A percentile compares a stretch with the other conserved stretches of the same genome.
These are phyloP conservation scores for Irpex lacteus DNA, from an alignment of 1,284 basidiomycete species.

Conservation along the genomic window DNA sequence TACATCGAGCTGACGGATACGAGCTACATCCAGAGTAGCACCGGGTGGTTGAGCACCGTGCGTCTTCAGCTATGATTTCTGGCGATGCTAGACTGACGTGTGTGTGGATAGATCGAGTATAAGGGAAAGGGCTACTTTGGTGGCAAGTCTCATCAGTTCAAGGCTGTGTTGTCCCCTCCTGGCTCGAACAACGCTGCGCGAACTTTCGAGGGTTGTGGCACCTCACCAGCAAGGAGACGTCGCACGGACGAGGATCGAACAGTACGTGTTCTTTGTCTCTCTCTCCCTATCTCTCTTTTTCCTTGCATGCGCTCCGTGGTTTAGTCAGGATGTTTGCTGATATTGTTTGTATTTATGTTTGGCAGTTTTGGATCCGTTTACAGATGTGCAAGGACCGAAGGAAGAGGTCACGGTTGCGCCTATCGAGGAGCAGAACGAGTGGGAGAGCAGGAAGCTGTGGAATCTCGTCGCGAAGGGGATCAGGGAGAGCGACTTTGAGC, in stretches of 20 bases:
- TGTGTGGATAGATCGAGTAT: constrained; percentile 70
- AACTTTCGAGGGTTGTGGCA: constrained; percentile 91
- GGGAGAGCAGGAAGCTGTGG: constrained; percentile 91
- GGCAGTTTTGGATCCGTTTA: constrained; percentile 49
- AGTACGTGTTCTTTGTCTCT: neutral
- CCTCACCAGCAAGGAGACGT: constrained; percentile 54
- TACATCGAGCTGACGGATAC: constrained; percentile 90
- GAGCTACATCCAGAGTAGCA: constrained; percentile 81
- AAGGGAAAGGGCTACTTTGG: constrained; percentile 95
- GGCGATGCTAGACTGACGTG: neutral
- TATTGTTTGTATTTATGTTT: constrained; percentile 9
- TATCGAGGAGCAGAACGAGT: constrained; percentile 68
- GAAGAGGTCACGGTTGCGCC: constrained; percentile 72
- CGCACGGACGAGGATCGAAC: neutral
- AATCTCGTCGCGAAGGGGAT: constrained; percentile 88
- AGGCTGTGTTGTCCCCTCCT: constrained; percentile 65
- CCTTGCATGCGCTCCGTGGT: no score
- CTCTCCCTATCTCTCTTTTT: neutral
- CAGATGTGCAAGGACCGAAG: constrained; percentile 62
- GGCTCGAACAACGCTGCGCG: constrained; percentile 40
- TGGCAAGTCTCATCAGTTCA: constrained; percentile 92
- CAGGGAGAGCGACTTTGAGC: constrained; percentile 86
- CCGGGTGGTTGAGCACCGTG: constrained; percentile 67
- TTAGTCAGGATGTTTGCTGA: neutral
- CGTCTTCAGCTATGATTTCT: constrained; percentile 14